Percentiles rank a stretch among this genome's conserved stretches.
Evolutionary conservation across 495 filamentous ascomycete genomes (phyloP).

Genomic region (Talaromyces liani): DNA sequence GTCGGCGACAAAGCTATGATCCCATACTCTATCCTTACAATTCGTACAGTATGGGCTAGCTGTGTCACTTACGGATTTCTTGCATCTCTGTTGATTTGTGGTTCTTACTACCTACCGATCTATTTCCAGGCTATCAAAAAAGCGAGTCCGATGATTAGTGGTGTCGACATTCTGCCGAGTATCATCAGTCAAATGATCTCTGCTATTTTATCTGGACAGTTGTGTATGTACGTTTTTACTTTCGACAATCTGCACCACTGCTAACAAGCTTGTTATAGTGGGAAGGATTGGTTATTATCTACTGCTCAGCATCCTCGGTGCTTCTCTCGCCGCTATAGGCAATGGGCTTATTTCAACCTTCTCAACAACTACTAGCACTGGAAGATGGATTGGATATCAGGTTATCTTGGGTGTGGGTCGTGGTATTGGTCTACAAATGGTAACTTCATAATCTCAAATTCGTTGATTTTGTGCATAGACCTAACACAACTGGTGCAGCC

Average conservation of each 20-base stretch:
- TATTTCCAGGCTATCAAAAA: slow-evolving; percentile 66
- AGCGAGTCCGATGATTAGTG: slow-evolving; percentile 49
- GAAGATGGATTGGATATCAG: slow-evolving; percentile 35
- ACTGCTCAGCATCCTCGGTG: slow-evolving; percentile 24
- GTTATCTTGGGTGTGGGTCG: slow-evolving; percentile 23
- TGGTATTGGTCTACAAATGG: slow-evolving; percentile 23
- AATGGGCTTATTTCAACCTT: slow-evolving; percentile 27
- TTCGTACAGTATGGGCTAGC: slow-evolving; percentile 28
- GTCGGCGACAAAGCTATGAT: slow-evolving; percentile 38
- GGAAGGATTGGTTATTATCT: slow-evolving; percentile 30
- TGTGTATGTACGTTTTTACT: background rate
- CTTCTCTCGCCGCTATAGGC: slow-evolving; percentile 24
- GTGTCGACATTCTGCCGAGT: slow-evolving; percentile 61
- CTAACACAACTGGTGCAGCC: slow-evolving; percentile 11
- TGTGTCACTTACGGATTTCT: slow-evolving; percentile 48
- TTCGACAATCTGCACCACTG: no score
- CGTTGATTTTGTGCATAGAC: background rate
- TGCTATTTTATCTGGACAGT: slow-evolving; percentile 44
- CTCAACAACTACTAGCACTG: slow-evolving; percentile 23
- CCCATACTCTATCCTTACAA: slow-evolving; percentile 14
- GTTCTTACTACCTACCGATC: slow-evolving; percentile 59
- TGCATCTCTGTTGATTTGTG: slow-evolving; percentile 47
- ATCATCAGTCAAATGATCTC: slow-evolving; percentile 48
- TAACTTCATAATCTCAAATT: background rate
- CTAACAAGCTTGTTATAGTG: background rate